These are phyloP conservation scores for Lodderomyces jiufengensis DNA, from an alignment of 1,139 yeast species.

Conservation along the genomic window DNA sequence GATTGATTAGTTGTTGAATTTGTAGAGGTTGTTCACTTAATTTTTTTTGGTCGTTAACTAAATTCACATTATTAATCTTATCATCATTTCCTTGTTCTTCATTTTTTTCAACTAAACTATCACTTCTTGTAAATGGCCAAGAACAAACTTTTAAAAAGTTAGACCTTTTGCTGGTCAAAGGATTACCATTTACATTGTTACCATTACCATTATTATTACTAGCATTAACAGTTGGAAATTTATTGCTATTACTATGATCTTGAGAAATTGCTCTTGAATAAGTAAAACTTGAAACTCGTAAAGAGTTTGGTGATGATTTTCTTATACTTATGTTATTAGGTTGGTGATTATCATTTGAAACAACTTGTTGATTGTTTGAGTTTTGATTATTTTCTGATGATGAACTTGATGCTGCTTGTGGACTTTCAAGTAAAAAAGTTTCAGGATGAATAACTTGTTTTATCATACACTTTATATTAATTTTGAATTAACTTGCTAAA, in stretches of 20 bases:
- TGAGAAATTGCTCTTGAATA: conserved; percentile 6
- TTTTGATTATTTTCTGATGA: background rate
- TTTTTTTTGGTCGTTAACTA: conserved; percentile 1
- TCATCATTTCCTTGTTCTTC: conserved; percentile 1
- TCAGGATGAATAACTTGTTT: conserved; percentile 12
- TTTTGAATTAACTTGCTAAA: no score
- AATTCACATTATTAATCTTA: background rate
- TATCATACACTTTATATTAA: conserved; percentile 10
- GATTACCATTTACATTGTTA: background rate
- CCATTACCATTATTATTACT: conserved; percentile 1
- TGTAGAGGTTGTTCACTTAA: background rate
- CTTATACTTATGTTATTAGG: background rate
- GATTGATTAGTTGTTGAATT: background rate
- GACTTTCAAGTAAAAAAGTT: conserved; percentile 10
- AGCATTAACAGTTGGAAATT: conserved; percentile 1
- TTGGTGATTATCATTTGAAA: conserved; percentile 2
- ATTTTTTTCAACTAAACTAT: conserved; percentile 8
- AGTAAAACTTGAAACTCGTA: conserved; percentile 10
- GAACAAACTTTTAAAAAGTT: conserved; percentile 14
- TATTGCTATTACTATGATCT: conserved; percentile 1
- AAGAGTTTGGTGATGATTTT: conserved; percentile 2
- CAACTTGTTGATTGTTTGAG: conserved; percentile 5
- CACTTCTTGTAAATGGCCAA: conserved; percentile 14
- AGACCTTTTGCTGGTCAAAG: conserved; percentile 7
- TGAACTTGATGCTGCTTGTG: conserved; percentile 3